Conservation (phyloP, 805 yeast genomes). For the Yamadazyma kitorensis region DNA sequence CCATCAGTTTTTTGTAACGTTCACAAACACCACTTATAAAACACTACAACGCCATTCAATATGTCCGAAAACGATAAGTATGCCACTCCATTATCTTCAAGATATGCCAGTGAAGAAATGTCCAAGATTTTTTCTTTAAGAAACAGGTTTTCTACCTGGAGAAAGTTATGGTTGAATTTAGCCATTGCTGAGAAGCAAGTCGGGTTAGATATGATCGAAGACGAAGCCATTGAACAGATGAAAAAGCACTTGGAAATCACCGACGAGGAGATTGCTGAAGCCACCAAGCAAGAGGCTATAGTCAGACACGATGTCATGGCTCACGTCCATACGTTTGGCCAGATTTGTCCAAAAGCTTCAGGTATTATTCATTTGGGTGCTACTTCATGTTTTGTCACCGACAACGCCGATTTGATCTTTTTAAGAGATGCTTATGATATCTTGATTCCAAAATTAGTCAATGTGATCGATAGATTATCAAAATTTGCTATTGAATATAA, state of each 20-base stretch:
- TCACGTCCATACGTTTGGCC: constrained; percentile 94
- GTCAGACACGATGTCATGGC: constrained; percentile 99
- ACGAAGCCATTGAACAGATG: constrained; percentile 90
- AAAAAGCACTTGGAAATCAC: constrained; percentile 72
- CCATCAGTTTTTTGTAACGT: too few relatives aligned
- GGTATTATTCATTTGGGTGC: constrained; percentile 99
- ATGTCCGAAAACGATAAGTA: constrained; percentile 66
- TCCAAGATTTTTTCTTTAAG: constrained; percentile 85
- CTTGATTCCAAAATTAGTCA: constrained; percentile 90
- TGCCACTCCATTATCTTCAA: constrained; percentile 89
- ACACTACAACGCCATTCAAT: too few relatives aligned
- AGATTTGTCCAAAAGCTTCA: constrained; percentile 91
- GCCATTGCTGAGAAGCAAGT: constrained; percentile 94
- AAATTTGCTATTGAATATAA: constrained; percentile 88
- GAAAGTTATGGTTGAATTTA: constrained; percentile 92
- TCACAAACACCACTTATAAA: too few relatives aligned
- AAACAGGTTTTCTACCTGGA: constrained; percentile 97
- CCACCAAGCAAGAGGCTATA: constrained; percentile 91
- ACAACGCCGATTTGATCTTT: constrained; percentile 96
- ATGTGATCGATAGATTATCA: constrained; percentile 87
- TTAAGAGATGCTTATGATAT: constrained; percentile 93
- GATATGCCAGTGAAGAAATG: constrained; percentile 99
- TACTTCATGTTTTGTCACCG: constrained; percentile 96
- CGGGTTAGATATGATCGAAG: constrained; percentile 81
- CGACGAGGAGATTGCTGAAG: constrained; percentile 88